Conservation (phyloP, 176 grass and related monocot genomes). For the Cenchrus purpureus region DNA sequence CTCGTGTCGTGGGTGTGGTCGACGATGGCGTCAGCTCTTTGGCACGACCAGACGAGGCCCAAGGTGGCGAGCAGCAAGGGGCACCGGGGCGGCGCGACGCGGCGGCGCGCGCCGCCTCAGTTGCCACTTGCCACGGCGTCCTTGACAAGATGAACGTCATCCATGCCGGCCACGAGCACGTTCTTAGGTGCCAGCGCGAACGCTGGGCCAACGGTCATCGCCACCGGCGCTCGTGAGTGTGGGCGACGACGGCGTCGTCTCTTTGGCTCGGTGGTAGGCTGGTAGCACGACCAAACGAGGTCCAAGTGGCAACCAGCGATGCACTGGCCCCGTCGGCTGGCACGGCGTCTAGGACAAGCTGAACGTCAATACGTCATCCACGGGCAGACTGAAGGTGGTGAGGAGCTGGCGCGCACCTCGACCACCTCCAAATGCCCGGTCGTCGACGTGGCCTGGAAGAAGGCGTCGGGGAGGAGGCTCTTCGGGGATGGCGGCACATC, state of each 20-base stretch:
- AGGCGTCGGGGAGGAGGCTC: neutral
- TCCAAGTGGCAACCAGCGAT: neutral
- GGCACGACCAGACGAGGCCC: neutral
- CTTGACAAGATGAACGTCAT: no score
- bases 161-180: conserved; percentile 1
- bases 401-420: conserved; percentile 5
- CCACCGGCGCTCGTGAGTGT: no score
- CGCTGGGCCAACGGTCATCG: conserved; percentile 14
- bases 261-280: neutral
- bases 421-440: no score
- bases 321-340: neutral
- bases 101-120: no score
- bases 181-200: neutral
- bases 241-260: neutral
- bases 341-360: conserved; percentile 34
- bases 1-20: neutral
- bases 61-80: no score
- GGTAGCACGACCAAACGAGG: conserved; percentile 37
- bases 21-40: neutral
- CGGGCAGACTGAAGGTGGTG: conserved; percentile 36
- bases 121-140: no score
- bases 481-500: no score
- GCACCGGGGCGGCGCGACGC: no score
- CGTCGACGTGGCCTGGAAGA: neutral
- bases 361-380: conserved; percentile 15